Conservation (phyloP, 1,139 yeast genomes). For the Yamadazyma friedrichii region DNA sequence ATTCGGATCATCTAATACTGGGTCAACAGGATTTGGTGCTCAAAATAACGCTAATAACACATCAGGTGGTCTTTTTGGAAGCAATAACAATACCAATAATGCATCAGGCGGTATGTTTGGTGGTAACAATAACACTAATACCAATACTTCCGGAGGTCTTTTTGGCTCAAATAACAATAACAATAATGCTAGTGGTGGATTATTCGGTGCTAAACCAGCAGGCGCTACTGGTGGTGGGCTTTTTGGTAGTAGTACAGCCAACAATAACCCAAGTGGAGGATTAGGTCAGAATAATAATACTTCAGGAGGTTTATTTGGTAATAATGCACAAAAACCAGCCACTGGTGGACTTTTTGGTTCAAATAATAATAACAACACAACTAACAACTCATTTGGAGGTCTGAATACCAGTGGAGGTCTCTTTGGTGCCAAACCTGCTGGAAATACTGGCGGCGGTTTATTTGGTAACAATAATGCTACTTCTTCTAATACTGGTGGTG, state of each 20-base stretch:
- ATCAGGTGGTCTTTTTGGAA: conserved; percentile 38
- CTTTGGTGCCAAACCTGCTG: conserved; percentile 18
- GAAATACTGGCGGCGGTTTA: conserved; percentile 24
- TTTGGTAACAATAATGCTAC: conserved; percentile 18
- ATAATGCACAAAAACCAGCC: conserved; percentile 15
- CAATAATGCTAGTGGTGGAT: conserved; percentile 21
- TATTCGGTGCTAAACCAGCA: conserved; percentile 32
- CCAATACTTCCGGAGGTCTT: conserved; percentile 23
- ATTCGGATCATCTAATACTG: conserved; percentile 22
- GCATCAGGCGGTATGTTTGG: conserved; percentile 9
- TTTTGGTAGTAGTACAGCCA: conserved; percentile 28
- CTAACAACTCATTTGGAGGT: conserved; percentile 5
- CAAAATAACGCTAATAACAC: conserved; percentile 10
- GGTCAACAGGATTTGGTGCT: conserved; percentile 29
- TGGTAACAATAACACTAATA: conserved; percentile 5
- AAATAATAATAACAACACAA: conserved; percentile 13
- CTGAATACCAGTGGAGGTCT: conserved; percentile 21
- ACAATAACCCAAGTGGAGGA: conserved; percentile 20
- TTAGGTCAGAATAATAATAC: conserved; percentile 17
- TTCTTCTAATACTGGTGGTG: conserved; percentile 9
- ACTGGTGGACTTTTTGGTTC: conserved; percentile 9
- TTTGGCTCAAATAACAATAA: conserved; percentile 19
- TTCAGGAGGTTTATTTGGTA: conserved; percentile 25
- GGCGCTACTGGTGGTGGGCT: conserved; percentile 25
- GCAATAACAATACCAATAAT: conserved; percentile 13